A percentile compares a stretch with the other conserved stretches of the same genome.
Evolutionary conservation across 495 filamentous ascomycete genomes (phyloP).

Genomic region (Neurospora sp.): DNA sequence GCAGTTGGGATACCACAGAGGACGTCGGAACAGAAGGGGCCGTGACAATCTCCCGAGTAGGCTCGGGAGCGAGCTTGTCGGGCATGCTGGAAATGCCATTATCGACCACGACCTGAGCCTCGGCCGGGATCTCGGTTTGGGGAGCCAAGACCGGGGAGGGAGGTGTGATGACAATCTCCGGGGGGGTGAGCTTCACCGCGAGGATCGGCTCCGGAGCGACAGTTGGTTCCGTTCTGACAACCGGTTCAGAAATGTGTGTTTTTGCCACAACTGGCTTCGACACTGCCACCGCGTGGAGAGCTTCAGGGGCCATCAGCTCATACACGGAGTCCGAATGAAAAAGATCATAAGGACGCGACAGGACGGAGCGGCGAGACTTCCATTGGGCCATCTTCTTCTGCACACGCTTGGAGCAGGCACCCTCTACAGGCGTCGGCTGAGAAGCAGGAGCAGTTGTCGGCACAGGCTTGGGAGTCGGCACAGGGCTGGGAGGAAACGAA

Average conservation of each 20-base stretch:
- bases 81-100: background rate
- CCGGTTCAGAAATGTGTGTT: background rate
- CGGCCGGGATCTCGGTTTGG: background rate
- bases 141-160: background rate
- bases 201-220: background rate
- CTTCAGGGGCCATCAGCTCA: too few relatives aligned
- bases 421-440: background rate
- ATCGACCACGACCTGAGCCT: background rate
- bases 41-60: background rate
- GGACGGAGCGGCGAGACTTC: too few relatives aligned
- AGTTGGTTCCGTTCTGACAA: background rate
- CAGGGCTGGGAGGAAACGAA: too few relatives aligned
- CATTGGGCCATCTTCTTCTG: background rate
- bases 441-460: background rate
- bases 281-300: background rate
- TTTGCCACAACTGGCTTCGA: background rate
- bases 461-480: too few relatives aligned
- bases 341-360: too few relatives aligned
- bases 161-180: background rate
- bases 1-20: background rate
- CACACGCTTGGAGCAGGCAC: background rate
- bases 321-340: too few relatives aligned
- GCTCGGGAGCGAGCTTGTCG: background rate
- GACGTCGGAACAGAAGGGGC: background rate
- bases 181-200: background rate